Percentiles rank a stretch among this genome's conserved stretches.
phyloP scores from a whole-genome alignment of 2,329 filamentous ascomycete genomes.

The Diaporthe vaccinii region DNA sequence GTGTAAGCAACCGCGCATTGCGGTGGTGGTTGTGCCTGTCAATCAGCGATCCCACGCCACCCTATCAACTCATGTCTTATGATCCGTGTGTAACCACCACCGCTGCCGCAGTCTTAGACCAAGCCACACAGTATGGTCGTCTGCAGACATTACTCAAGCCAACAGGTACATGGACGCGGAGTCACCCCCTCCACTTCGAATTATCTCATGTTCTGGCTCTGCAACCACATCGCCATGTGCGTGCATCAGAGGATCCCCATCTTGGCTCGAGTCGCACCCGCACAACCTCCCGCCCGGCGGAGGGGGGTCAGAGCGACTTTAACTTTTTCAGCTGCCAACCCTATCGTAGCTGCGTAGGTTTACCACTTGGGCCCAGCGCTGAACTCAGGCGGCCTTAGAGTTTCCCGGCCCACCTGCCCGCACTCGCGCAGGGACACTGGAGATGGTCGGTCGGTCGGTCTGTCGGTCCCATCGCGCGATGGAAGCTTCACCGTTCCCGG shows the following conservation, averaged over 20 bases:
- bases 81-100: not conserved
- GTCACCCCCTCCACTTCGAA: slow-evolving; percentile 3
- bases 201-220: not conserved
- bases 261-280: slow-evolving; percentile 20
- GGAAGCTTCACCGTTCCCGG: slow-evolving; percentile 14
- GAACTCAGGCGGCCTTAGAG: slow-evolving; percentile 24
- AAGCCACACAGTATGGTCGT: slow-evolving; percentile 16
- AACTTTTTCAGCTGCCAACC: slow-evolving; percentile 32
- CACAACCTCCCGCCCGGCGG: slow-evolving; percentile 29
- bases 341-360: not conserved
- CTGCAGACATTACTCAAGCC: slow-evolving; percentile 9
- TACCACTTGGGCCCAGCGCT: not conserved
- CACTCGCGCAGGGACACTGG: not conserved
- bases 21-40: slow-evolving; percentile 21
- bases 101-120: slow-evolving; percentile 11
- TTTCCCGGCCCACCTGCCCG: slow-evolving; percentile 21
- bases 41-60: slow-evolving; percentile 20
- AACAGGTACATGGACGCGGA: slow-evolving; percentile 14
- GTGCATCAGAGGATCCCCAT: slow-evolving; percentile 14
- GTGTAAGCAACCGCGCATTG: slow-evolving; percentile 14
- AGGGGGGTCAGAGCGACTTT: slow-evolving; percentile 30
- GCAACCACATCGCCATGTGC: not conserved
- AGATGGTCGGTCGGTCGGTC: not conserved
- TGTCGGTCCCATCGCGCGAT: not conserved
- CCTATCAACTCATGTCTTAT: slow-evolving; percentile 25